Evolutionary conservation across 2,329 filamentous ascomycete genomes (phyloP).

Genomic region (Hawksworthiomyces lignivorus): DNA sequence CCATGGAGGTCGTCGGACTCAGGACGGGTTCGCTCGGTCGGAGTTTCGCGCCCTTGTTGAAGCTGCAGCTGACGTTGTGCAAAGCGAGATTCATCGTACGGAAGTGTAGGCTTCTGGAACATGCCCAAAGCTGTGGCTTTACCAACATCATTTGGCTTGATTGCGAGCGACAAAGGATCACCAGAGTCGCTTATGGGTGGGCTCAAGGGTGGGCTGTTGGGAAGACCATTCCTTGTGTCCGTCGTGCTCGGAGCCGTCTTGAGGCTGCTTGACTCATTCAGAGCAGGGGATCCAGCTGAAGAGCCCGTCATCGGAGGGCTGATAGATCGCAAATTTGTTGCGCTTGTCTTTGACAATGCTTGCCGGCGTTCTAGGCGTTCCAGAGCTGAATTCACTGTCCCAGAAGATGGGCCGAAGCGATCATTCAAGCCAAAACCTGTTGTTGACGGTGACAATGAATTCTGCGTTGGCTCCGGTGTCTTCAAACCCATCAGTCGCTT

Average conservation of each 20-base stretch:
- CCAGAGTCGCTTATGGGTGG: slow-evolving; percentile 65
- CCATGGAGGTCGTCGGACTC: slow-evolving; percentile 37
- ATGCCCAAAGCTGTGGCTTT: slow-evolving; percentile 66
- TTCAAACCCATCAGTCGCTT: slow-evolving; percentile 46
- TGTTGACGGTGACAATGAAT: slow-evolving; percentile 38
- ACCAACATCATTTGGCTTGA: slow-evolving; percentile 69
- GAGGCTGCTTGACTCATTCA: slow-evolving; percentile 16
- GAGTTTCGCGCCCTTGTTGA: slow-evolving; percentile 64
- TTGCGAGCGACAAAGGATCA: slow-evolving; percentile 55
- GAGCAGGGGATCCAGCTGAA: slow-evolving; percentile 22
- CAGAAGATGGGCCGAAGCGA: slow-evolving; percentile 24
- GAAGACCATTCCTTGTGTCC: slow-evolving; percentile 30
- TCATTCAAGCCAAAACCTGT: slow-evolving; percentile 35
- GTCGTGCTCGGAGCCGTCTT: slow-evolving; percentile 22
- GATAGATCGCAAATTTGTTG: slow-evolving; percentile 57
- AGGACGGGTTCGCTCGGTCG: slow-evolving; percentile 37
- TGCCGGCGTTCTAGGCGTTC: slow-evolving; percentile 22
- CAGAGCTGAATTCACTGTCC: slow-evolving; percentile 3
- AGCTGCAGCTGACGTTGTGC: slow-evolving; percentile 74
- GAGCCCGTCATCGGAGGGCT: slow-evolving; percentile 39
- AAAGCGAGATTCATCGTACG: slow-evolving; percentile 81
- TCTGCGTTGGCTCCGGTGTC: slow-evolving; percentile 38
- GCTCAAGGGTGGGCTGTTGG: slow-evolving; percentile 48
- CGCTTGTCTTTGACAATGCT: slow-evolving; percentile 52
- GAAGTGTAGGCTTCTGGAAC: slow-evolving; percentile 61